Conservation (phyloP, 2,329 filamentous ascomycete genomes). For the Phaeosphaeriaceae sp. region DNA sequence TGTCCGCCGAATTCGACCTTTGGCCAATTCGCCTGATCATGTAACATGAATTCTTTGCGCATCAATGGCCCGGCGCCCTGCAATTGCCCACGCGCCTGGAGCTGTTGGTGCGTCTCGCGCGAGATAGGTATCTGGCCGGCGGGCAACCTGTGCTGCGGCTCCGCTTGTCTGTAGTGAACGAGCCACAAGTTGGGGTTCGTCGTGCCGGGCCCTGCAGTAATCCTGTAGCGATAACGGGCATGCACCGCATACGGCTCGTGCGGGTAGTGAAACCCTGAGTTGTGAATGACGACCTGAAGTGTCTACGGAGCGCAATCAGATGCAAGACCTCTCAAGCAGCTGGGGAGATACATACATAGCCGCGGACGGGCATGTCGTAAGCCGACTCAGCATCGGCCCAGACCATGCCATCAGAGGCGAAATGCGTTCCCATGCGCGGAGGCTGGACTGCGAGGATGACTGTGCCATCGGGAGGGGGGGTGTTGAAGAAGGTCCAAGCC, state of each 20-base stretch:
- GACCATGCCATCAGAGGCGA: constrained; percentile 89
- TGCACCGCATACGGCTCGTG: constrained; percentile 77
- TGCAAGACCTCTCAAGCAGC: not conserved
- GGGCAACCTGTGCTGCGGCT: constrained; percentile 76
- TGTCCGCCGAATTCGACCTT: constrained; percentile 77
- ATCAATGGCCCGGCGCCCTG: constrained; percentile 76
- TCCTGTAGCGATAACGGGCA: constrained; percentile 83
- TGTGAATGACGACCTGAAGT: constrained; percentile 87
- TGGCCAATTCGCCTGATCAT: constrained; percentile 90
- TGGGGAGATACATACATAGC: constrained; percentile 62
- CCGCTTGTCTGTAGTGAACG: constrained; percentile 83
- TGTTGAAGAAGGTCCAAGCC: constrained; percentile 90
- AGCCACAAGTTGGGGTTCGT: constrained; percentile 87
- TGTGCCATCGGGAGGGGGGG: constrained; percentile 76
- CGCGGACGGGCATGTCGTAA: constrained; percentile 75
- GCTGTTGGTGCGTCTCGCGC: constrained; percentile 65
- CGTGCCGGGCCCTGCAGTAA: constrained; percentile 74
- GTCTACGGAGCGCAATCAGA: constrained; percentile 61
- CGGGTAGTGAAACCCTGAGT: constrained; percentile 78
- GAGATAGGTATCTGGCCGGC: constrained; percentile 68
- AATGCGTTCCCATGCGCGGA: constrained; percentile 70
- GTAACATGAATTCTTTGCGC: constrained; percentile 93
- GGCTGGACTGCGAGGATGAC: constrained; percentile 91
- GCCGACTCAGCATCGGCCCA: constrained; percentile 84
- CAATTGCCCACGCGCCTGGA: constrained; percentile 68